Conservation (phyloP, 805 yeast species). For the Pichia eremophila region DNA sequence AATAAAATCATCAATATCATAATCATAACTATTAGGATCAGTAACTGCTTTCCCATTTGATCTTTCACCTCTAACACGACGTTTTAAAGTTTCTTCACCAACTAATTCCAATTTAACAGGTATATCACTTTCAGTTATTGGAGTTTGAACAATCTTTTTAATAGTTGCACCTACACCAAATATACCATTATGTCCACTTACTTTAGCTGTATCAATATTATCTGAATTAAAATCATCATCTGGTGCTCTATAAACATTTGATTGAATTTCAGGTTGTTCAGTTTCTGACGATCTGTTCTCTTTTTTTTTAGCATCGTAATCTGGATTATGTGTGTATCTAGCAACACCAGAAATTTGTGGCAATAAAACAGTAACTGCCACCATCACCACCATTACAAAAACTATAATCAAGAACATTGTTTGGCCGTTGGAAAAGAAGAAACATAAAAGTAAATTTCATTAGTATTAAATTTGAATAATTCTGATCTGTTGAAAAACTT, state of each 20-base stretch:
- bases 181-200: background rate
- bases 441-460: background rate
- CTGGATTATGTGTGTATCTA: constrained; percentile 21
- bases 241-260: constrained; percentile 21
- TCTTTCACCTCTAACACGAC: constrained; percentile 10
- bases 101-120: constrained; percentile 22
- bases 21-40: constrained; percentile 39
- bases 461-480: too few species aligned
- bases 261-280: background rate
- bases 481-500: too few species aligned
- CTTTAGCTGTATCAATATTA: background rate
- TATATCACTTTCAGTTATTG: constrained; percentile 20
- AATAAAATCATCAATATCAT: constrained; percentile 39
- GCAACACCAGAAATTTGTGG: constrained; percentile 23
- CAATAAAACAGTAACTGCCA: constrained; percentile 16
- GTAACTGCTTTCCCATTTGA: constrained; percentile 6
- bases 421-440: background rate
- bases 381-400: constrained; percentile 14
- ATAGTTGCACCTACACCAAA: constrained; percentile 19
- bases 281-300: constrained; percentile 3
- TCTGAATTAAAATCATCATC: constrained; percentile 18
- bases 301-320: constrained; percentile 8
- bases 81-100: constrained; percentile 13
- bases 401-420: constrained; percentile 8
- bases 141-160: constrained; percentile 8